A percentile compares a stretch with the other conserved stretches of the same genome.
Conservation (phyloP, 805 yeast species). For the Metschnikowia colocasiae region DNA sequence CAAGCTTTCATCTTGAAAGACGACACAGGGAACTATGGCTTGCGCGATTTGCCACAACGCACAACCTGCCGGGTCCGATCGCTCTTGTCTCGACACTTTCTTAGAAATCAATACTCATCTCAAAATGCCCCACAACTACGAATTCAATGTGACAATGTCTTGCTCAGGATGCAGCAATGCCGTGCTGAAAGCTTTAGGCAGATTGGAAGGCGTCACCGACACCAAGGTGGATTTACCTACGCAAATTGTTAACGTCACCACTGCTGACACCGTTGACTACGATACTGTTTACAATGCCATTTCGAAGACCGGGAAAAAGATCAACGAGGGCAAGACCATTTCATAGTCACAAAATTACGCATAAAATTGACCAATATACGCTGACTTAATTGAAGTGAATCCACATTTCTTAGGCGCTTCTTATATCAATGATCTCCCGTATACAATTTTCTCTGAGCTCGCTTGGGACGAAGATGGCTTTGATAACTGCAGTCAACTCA, state of each 20-base stretch:
- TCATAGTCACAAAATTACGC: constrained; percentile 1
- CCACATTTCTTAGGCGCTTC: constrained; percentile 22
- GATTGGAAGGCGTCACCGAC: constrained; percentile 68
- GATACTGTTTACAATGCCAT: constrained; percentile 80
- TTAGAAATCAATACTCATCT: not conserved
- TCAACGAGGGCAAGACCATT: constrained; percentile 55
- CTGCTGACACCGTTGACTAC: constrained; percentile 53
- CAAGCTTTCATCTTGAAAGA: not conserved
- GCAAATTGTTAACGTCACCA: constrained; percentile 77
- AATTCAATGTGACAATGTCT: constrained; percentile 78
- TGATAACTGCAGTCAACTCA: constrained; percentile 41
- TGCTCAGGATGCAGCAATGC: constrained; percentile 90
- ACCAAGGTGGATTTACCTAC: constrained; percentile 72
- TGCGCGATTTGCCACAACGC: constrained; percentile 3
- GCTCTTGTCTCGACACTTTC: not conserved
- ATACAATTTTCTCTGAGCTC: constrained; percentile 43
- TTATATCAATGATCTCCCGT: constrained; percentile 43
- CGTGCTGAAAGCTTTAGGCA: constrained; percentile 68
- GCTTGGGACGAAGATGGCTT: constrained; percentile 46
- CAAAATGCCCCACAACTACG: constrained; percentile 44
- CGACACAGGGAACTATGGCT: not conserved
- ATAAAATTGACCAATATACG: not conserved
- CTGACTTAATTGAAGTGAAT: not conserved
- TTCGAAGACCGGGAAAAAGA: constrained; percentile 86
- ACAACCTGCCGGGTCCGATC: not conserved